These are phyloP conservation scores for Boletus rubroflammeus DNA, from an alignment of 768 basidiomycete species.

Conservation along the genomic window DNA sequence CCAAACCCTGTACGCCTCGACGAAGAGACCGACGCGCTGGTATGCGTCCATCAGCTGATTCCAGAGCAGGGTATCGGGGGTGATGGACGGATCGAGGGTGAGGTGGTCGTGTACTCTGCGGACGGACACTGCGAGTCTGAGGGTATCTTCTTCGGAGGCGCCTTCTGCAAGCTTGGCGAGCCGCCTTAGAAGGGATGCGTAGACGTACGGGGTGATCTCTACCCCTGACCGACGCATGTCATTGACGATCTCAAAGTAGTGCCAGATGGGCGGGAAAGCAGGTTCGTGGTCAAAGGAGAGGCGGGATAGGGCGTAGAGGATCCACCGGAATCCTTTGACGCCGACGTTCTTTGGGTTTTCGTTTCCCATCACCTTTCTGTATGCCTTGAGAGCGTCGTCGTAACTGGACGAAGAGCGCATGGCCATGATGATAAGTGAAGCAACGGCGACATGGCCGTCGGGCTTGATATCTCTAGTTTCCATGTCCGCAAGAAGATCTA, in stretches of 20 bases:
- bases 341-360: slow-evolving; percentile 38
- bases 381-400: slow-evolving; percentile 60
- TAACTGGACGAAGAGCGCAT: slow-evolving; percentile 60
- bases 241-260: slow-evolving; percentile 72
- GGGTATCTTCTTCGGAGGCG: slow-evolving; percentile 22
- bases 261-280: slow-evolving; percentile 41
- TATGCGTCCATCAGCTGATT: slow-evolving; percentile 91
- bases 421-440: slow-evolving; percentile 56
- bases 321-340: slow-evolving; percentile 55
- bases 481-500: slow-evolving; percentile 66
- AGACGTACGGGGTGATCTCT: slow-evolving; percentile 53
- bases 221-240: slow-evolving; percentile 75
- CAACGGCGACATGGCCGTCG: slow-evolving; percentile 42
- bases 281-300: slow-evolving; percentile 46
- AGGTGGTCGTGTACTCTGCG: slow-evolving; percentile 71
- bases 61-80: slow-evolving; percentile 66
- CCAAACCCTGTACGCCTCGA: slow-evolving; percentile 77
- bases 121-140: slow-evolving; percentile 45
- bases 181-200: slow-evolving; percentile 62
- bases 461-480: slow-evolving; percentile 43
- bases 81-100: slow-evolving; percentile 73
- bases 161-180: slow-evolving; percentile 43
- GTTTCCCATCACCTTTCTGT: slow-evolving; percentile 39
- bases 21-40: slow-evolving; percentile 68
- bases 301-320: slow-evolving; percentile 61